phyloP scores from a whole-genome alignment of 2,329 filamentous ascomycete species.

The Pseudogymnoascus verrucosus region DNA sequence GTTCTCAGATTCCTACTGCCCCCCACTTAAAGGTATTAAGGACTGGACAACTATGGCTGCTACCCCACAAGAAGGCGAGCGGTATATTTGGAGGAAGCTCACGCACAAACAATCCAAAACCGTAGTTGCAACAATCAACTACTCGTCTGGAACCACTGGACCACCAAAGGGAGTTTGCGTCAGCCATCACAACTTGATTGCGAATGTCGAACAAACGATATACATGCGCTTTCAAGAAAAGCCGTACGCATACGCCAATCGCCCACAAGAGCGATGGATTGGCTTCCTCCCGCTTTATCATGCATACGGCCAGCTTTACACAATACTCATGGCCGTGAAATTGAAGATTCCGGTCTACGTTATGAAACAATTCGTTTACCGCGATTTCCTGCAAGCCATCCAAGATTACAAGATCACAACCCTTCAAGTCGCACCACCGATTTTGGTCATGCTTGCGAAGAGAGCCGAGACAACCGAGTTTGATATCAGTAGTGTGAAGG shows the following conservation, averaged over 20 bases:
- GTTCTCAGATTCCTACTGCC: constrained; percentile 36
- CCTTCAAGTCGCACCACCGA: constrained; percentile 49
- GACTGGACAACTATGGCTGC: constrained; percentile 60
- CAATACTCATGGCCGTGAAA: constrained; percentile 39
- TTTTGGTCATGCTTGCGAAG: constrained; percentile 51
- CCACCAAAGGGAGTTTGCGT: constrained; percentile 42
- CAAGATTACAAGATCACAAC: constrained; percentile 45
- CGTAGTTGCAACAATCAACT: constrained; percentile 39
- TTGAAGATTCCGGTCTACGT: constrained; percentile 43
- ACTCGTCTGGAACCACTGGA: constrained; percentile 43
- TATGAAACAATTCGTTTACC: constrained; percentile 48
- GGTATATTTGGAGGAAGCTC: constrained; percentile 56
- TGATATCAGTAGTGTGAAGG: constrained; percentile 43
- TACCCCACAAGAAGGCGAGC: constrained; percentile 40
- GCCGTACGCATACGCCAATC: constrained; percentile 29
- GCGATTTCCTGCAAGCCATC: constrained; percentile 44
- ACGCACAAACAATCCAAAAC: constrained; percentile 28
- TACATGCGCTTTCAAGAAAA: constrained; percentile 36
- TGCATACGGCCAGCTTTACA: constrained; percentile 48
- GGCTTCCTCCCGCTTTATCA: constrained; percentile 62
- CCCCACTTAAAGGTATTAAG: constrained; percentile 32
- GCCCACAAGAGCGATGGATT: constrained; percentile 40
- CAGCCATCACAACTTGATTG: constrained; percentile 40
- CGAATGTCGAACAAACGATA: constrained; percentile 43
- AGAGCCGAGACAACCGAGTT: constrained; percentile 41